Evolutionary conservation across 2,329 filamentous ascomycete genomes (phyloP), one percentile per base, ranked within the genome.

Genomic region (Aspergillus sp.): DNA sequence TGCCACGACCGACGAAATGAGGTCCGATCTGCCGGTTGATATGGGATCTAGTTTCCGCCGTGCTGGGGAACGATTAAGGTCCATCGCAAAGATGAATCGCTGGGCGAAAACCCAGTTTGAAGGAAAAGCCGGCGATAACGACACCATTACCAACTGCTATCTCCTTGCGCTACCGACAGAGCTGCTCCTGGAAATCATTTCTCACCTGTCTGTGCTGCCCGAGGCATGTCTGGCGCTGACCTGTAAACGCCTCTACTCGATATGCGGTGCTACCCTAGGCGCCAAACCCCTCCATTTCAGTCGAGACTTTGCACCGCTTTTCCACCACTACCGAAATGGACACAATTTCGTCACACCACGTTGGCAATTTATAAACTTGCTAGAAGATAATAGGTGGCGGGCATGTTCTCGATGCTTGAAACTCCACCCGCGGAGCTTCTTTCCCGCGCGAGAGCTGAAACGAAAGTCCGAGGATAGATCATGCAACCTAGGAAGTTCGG

Each of bases 91-190:
- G 59, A 72, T 70, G 69, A 70, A 59, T 51, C 57, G 64, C 21
- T 72, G 72, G 70, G 56, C 66, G n/a, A 59, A 62, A 23, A 65
- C 54, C 50, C 65, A 66, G 32, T 53, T 48, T 42, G 57, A 57
- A 21, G 48, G 59, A 54, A 57, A 68, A 54, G 47, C 51, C 36
- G 36, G 47, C 62, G 60, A 65, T 48, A 65, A 64, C 11, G 59
- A 60, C 21, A 60, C 64, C 19, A 13, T 56, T 1, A 54, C 60
- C 13, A 70, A 70, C 53, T 75, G 72, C 60, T 66, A 71, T 61
- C 67, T 77, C 2, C 67, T 76, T 50, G 74, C 76, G 62, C 63
- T 77, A 17, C 75, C 75, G 23, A 76, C 74, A 8, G 75, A 77
- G 63, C 55, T 77, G 49, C 62, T 77, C 13, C 62, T 75, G 19